Percentiles rank a stretch among this genome's conserved stretches.
Evolutionary conservation across 192 early-diverging fungal genomes (phyloP).

Genomic region (Coemansia reversa): DNA sequence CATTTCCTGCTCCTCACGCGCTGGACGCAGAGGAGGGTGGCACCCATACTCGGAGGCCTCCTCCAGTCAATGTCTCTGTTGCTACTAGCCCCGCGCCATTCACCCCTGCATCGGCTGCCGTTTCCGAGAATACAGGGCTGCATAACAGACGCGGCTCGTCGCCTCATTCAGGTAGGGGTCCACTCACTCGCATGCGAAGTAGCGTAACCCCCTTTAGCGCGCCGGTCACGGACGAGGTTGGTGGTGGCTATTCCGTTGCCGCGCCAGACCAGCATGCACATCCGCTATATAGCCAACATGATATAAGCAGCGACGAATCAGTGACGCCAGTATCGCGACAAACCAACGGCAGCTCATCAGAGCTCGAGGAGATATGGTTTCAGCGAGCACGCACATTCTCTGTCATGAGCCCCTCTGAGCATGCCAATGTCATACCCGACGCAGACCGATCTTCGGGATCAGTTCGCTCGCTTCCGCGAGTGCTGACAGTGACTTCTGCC

Average conservation of each 20-base stretch:
- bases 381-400: slow-evolving; percentile 41
- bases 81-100: background rate
- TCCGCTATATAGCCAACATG: slow-evolving; percentile 1
- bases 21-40: background rate
- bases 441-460: slow-evolving; percentile 10
- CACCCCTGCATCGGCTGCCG: background rate
- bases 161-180: too few species aligned
- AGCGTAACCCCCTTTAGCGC: background rate
- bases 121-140: background rate
- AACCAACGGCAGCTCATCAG: slow-evolving; percentile 10
- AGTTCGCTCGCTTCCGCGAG: slow-evolving; percentile 23
- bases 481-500: slow-evolving; percentile 25
- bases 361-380: slow-evolving; percentile 27
- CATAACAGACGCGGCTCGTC: too few species aligned
- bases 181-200: background rate
- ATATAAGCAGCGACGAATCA: slow-evolving; percentile 12
- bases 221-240: background rate
- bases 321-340: background rate
- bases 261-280: background rate
- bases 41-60: background rate
- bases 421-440: background rate
- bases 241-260: background rate
- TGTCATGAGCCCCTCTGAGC: background rate
- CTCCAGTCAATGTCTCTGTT: slow-evolving; percentile 9
- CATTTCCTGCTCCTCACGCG: background rate